Base-by-base conservation (phyloP, 768 basidiomycete species). In the Tylopilus sp. region DNA sequence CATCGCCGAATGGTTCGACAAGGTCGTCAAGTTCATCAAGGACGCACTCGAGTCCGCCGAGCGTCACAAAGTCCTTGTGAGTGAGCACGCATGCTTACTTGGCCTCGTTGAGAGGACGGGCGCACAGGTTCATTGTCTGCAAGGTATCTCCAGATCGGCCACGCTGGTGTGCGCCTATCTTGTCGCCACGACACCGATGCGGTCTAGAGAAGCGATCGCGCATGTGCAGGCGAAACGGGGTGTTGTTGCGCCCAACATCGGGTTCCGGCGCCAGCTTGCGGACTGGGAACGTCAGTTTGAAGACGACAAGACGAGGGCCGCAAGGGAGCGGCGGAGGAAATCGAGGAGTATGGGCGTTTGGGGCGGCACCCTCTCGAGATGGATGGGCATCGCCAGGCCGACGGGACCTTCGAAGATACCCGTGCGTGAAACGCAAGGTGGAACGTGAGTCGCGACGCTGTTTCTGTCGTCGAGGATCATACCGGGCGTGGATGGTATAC, bases 111-210 rank as follows among this genome's bases (percentile, higher is more conserved):
- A 30, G 41, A 52, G 28, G 37, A 44, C 34, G 43, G 10, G 17
- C 30, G 37, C 5, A 48, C 28, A 89, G 87, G 86, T 91, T 13
- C 89, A 92, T 66, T 91, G 89, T 65, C 68, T 83, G 36, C 82
- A 84, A 68, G 89, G 89, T 37, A 78, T 89, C 53, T 87, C 86
- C 60, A 78, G 89, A 22, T 87, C 86, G 38, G 79, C 89, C 1
- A 89, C 86, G 6, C 78, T 89, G 25, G 82, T 90, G 4, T 84
- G 85, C 56, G 89, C 87, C 48, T 91, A 89, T 69, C 72, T 86
- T 38, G 69, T 85, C 19, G 76, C 76, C 8, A 70, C 74, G 17
- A 77, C 72, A 25, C 70, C 73, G 17, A 83, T 87, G 81, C 65
- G 67, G 6, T 74, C 80, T 12, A 48, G 59, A 24, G 78, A 85